These are phyloP conservation scores for Peronospora farinosa DNA, from an alignment of 352 stramenopile genomes.

Conservation along the genomic window DNA sequence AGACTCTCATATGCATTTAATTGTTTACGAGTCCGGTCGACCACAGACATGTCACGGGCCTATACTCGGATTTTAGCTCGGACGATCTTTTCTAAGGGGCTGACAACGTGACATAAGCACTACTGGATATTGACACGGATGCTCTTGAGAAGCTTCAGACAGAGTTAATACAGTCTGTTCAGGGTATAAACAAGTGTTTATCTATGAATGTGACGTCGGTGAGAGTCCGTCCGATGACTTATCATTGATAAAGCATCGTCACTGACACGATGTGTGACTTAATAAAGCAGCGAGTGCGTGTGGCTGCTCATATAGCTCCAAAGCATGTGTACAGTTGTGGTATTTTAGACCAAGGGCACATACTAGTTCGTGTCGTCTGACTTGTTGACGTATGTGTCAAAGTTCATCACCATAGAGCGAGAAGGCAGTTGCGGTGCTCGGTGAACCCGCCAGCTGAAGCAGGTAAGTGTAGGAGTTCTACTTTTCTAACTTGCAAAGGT, in stretches of 20 bases:
- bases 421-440: no score
- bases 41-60: no score
- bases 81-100: conserved; percentile 27
- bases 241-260: not conserved
- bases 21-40: no score
- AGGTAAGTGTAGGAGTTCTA: no score
- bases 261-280: not conserved
- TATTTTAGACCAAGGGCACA: not conserved
- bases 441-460: no score
- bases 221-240: conserved; percentile 4
- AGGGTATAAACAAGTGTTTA: conserved; percentile 19
- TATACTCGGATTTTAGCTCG: conserved; percentile 34
- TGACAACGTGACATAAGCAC: conserved; percentile 35
- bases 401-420: no score
- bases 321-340: conserved; percentile 22
- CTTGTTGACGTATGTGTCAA: not conserved
- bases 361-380: not conserved
- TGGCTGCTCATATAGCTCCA: conserved; percentile 31
- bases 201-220: conserved; percentile 67
- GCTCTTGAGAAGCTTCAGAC: conserved; percentile 31
- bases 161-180: conserved; percentile 14
- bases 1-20: no score
- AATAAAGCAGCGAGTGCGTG: conserved; percentile 28
- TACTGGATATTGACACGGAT: conserved; percentile 57
- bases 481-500: no score